Evolutionary conservation across 352 stramenopile species (phyloP).

Genomic region (Vaucheria bursata): DNA sequence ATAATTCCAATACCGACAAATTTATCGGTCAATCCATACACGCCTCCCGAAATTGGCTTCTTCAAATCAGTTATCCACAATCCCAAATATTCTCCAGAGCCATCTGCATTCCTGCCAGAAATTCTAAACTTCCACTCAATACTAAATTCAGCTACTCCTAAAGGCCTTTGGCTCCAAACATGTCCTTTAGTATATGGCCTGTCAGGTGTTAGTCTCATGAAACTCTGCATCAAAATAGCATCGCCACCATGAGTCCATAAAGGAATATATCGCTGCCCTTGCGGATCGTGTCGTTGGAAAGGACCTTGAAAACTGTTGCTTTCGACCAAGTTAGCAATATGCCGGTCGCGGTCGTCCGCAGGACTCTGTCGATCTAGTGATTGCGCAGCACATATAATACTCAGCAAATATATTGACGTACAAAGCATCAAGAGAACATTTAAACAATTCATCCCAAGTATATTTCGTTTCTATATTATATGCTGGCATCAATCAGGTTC

Average conservation of each 20-base stretch:
- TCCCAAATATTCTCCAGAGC: not conserved
- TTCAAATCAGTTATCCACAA: not conserved
- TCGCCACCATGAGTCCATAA: not conserved
- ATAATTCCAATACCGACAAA: constrained; percentile 38
- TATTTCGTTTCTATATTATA: too few species aligned
- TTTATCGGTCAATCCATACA: constrained; percentile 21
- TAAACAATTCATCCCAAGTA: too few species aligned
- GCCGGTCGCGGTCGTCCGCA: too few species aligned
- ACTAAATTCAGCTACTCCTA: not conserved
- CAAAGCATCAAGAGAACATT: too few species aligned
- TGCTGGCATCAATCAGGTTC: too few species aligned
- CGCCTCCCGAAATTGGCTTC: not conserved
- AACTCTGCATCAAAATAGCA: not conserved
- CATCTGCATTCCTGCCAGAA: not conserved
- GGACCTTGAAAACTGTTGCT: not conserved
- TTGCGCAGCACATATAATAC: too few species aligned
- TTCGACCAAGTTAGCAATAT: too few species aligned
- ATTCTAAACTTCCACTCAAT: constrained; percentile 13
- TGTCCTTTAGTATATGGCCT: not conserved
- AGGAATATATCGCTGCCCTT: not conserved
- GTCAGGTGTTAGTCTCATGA: not conserved
- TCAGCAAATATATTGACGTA: too few species aligned
- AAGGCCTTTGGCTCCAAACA: not conserved
- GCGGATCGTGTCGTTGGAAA: not conserved
- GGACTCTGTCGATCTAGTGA: too few species aligned